Conservation (phyloP, 1,284 basidiomycete species). For the Earliella scabrosa region DNA sequence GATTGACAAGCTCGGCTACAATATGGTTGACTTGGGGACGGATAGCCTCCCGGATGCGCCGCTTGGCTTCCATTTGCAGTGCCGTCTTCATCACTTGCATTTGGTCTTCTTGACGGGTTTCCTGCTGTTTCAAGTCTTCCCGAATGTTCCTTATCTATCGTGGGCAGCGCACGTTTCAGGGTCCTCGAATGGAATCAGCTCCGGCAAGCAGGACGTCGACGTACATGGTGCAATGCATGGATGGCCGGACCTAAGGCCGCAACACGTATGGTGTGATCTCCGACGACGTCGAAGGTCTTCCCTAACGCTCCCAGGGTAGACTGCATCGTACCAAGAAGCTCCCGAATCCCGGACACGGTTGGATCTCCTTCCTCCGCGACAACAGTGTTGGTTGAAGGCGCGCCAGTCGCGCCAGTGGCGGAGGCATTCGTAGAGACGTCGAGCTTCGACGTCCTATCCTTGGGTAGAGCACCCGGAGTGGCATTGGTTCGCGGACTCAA, state of each 20-base stretch:
- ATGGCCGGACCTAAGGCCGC: conserved; percentile 47
- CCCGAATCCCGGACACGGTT: conserved; percentile 43
- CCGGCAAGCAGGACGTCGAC: conserved; percentile 8
- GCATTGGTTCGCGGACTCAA: no score
- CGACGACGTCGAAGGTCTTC: conserved; percentile 48
- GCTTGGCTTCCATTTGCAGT: conserved; percentile 44
- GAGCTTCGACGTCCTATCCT: not conserved
- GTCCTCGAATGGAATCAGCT: no score
- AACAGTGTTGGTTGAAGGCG: conserved; percentile 19
- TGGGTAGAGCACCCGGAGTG: no score
- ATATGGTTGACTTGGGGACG: conserved; percentile 35
- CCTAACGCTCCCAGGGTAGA: conserved; percentile 42
- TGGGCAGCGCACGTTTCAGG: not conserved
- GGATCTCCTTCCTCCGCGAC: not conserved
- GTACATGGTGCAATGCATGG: conserved; percentile 47
- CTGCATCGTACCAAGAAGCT: conserved; percentile 49
- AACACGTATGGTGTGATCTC: conserved; percentile 47
- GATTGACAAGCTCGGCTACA: conserved; percentile 42
- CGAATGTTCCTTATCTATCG: conserved; percentile 44
- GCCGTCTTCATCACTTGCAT: conserved; percentile 39
- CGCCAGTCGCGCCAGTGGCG: not conserved
- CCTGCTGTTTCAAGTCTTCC: conserved; percentile 42
- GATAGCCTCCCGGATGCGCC: conserved; percentile 42
- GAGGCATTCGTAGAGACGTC: not conserved
- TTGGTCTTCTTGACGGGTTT: conserved; percentile 40